Percentiles rank a stretch among this genome's conserved stretches.
phyloP scores from a whole-genome alignment of 768 basidiomycete genomes.

The Russula brevipes region DNA sequence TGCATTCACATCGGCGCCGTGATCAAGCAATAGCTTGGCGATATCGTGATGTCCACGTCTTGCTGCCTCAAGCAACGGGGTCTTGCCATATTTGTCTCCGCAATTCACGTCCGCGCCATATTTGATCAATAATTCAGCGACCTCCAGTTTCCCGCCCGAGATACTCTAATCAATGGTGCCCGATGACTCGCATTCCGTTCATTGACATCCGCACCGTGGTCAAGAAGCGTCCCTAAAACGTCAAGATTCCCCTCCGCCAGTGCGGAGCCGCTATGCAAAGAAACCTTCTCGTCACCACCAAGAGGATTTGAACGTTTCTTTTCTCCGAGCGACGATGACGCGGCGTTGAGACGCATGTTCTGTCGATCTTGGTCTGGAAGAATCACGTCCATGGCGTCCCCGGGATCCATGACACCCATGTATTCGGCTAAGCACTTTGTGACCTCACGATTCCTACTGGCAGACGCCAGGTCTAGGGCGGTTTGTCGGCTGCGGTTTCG shows the following conservation, averaged over 20 bases:
- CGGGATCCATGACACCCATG: background rate
- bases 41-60: background rate
- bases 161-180: background rate
- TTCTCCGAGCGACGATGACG: too few relatives aligned
- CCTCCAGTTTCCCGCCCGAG: background rate
- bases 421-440: background rate
- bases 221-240: background rate
- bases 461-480: background rate
- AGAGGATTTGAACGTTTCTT: accelerated
- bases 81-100: background rate
- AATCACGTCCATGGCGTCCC: background rate
- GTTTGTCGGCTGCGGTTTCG: background rate
- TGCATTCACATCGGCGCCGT: background rate
- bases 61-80: background rate
- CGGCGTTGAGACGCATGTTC: too few relatives aligned
- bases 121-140: background rate
- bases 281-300: background rate
- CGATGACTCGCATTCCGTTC: background rate
- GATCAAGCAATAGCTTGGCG: background rate
- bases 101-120: conserved; percentile 4
- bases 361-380: too few relatives aligned
- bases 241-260: background rate
- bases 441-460: background rate
- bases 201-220: background rate
- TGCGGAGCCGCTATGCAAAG: background rate